A percentile compares a stretch with the other conserved stretches of the same genome.
Conservation (phyloP, 2,329 filamentous ascomycete genomes). For the Ophiocordyceps robertsii region DNA sequence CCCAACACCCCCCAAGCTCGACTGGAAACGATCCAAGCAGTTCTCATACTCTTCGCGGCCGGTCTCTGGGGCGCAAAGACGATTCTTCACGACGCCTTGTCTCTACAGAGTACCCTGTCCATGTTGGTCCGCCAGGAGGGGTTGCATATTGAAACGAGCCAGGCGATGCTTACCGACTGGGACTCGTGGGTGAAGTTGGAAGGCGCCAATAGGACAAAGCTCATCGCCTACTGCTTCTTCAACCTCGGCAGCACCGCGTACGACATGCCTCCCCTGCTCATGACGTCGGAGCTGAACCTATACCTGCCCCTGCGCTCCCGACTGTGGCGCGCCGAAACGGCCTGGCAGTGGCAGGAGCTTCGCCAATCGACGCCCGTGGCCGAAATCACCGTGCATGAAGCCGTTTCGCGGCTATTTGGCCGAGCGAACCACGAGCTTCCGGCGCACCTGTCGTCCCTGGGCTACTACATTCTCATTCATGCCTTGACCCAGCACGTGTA, state of each 20-base stretch:
- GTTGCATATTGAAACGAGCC: conserved; percentile 32
- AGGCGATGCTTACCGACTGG: conserved; percentile 36
- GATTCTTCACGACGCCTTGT: conserved; percentile 45
- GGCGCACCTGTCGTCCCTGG: conserved; percentile 42
- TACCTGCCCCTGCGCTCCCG: conserved; percentile 39
- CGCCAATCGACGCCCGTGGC: conserved; percentile 34
- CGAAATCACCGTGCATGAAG: conserved; percentile 42
- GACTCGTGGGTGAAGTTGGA: conserved; percentile 47
- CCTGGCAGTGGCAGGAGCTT: conserved; percentile 48
- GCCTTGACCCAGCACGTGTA: conserved; percentile 62
- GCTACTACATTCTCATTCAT: conserved; percentile 60
- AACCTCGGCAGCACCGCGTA: conserved; percentile 50
- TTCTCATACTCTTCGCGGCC: conserved; percentile 46
- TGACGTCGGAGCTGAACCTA: conserved; percentile 47
- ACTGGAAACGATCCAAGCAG: conserved; percentile 51
- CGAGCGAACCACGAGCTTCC: conserved; percentile 34
- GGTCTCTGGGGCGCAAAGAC: conserved; percentile 49
- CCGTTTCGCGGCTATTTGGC: conserved; percentile 40
- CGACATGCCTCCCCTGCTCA: conserved; percentile 41
- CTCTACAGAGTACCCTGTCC: conserved; percentile 43
- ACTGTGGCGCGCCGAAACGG: conserved; percentile 42
- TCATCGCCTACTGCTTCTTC: conserved; percentile 48
- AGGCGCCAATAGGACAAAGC: conserved; percentile 42
- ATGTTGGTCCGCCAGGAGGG: conserved; percentile 46
- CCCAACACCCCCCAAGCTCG: conserved; percentile 45